These are phyloP conservation scores for Claviceps humidiphila DNA, from an alignment of 2,329 filamentous ascomycete species.

Conservation along the genomic window DNA sequence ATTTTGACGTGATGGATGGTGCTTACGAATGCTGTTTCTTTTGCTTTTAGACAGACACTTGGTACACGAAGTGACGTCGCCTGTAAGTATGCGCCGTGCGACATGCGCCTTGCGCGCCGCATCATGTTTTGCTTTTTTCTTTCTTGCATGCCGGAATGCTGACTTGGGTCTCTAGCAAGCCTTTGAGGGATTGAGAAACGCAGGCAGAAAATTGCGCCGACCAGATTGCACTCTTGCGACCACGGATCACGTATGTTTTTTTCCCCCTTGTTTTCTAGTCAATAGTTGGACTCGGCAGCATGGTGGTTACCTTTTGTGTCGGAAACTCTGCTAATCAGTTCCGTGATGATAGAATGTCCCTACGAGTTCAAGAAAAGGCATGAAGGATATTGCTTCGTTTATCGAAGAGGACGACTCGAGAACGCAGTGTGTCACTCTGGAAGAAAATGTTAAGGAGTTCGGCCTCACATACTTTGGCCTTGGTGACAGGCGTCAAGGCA, in stretches of 20 bases:
- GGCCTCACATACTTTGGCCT: constrained; percentile 95
- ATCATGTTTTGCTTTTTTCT: too few relatives aligned
- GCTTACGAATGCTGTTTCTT: neutral
- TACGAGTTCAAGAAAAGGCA: constrained; percentile 76
- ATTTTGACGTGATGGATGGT: neutral
- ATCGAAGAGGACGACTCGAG: constrained; percentile 91
- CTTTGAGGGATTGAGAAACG: constrained; percentile 89
- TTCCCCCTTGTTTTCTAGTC: neutral
- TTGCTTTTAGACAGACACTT: constrained; percentile 65
- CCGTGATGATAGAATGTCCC: constrained; percentile 62
- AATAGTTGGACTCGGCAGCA: too few relatives aligned
- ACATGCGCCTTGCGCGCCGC: too few relatives aligned
- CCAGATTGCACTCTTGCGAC: constrained; percentile 95
- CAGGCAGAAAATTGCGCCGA: constrained; percentile 73
- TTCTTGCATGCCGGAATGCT: neutral
- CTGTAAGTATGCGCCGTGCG: constrained; percentile 39
- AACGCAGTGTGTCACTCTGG: constrained; percentile 86
- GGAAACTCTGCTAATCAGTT: constrained; percentile 5
- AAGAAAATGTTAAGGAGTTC: constrained; percentile 95
- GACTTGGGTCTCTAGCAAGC: constrained; percentile 53
- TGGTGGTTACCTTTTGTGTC: too few relatives aligned
- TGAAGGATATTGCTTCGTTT: constrained; percentile 88
- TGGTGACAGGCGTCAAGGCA: constrained; percentile 91
- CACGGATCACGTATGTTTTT: constrained; percentile 72
- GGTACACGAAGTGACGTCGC: constrained; percentile 96